A percentile compares a stretch with the other conserved stretches of the same genome.
phyloP scores from a whole-genome alignment of 345 rosid genomes.

The Eucalyptus tenuipes region DNA sequence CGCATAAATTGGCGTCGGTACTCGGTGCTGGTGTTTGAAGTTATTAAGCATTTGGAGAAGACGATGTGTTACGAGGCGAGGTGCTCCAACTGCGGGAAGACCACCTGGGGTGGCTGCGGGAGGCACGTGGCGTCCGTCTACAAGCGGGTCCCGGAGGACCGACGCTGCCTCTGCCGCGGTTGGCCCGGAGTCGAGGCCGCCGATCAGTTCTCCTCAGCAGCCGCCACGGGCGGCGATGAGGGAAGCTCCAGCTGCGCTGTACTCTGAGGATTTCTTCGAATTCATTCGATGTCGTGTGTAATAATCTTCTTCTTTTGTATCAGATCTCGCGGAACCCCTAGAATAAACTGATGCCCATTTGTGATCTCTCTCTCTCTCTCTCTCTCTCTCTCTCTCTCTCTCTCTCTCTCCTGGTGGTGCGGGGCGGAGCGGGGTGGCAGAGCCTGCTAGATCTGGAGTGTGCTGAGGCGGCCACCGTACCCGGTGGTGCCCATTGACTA shows the following conservation, averaged over 20 bases:
- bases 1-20: background rate
- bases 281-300: background rate
- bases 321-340: background rate
- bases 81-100: conserved; percentile 29
- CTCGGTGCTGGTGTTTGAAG: background rate
- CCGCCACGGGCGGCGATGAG: background rate
- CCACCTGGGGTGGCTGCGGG: conserved; percentile 31
- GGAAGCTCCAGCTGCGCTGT: background rate
- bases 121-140: conserved; percentile 22
- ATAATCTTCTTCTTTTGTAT: background rate
- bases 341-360: background rate
- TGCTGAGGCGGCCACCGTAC: background rate
- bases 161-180: conserved; percentile 14
- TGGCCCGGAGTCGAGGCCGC: conserved; percentile 27
- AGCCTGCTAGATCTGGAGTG: background rate
- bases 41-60: background rate
- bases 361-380: background rate
- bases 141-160: conserved; percentile 9
- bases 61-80: conserved; percentile 26
- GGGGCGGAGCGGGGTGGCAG: background rate
- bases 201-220: background rate
- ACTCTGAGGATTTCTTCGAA: background rate
- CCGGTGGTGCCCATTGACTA: background rate
- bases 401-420: background rate
- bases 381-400: background rate